phyloP scores from a whole-genome alignment of 768 basidiomycete species.

The Russula virescens region DNA sequence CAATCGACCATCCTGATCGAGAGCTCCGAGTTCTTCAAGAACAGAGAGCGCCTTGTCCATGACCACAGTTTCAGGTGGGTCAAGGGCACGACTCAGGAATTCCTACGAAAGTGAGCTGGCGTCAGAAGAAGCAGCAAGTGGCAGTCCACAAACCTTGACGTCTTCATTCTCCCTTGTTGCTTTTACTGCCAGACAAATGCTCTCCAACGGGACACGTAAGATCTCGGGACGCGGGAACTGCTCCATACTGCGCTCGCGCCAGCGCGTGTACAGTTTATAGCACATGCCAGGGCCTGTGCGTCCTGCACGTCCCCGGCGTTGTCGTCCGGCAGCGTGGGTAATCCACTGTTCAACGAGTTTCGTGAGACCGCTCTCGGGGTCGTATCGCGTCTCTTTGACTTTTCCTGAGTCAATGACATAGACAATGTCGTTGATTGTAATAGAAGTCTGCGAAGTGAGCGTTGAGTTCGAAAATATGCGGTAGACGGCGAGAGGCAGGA shows the following conservation, averaged over 20 bases:
- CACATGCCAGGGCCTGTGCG: conserved; percentile 77
- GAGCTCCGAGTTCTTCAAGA: conserved; percentile 72
- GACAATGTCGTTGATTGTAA: conserved; percentile 85
- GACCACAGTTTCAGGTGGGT: conserved; percentile 71
- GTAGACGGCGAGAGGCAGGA: neutral
- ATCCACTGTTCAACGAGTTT: conserved; percentile 75
- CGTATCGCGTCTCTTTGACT: conserved; percentile 77
- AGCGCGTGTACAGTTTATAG: conserved; percentile 81
- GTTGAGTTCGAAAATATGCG: neutral
- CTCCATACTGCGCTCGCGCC: conserved; percentile 62
- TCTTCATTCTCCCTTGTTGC: conserved; percentile 71
- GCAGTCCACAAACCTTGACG: conserved; percentile 47
- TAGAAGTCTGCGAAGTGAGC: conserved; percentile 55
- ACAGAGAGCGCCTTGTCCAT: conserved; percentile 73
- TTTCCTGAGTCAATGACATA: conserved; percentile 83
- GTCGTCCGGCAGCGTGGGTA: conserved; percentile 70
- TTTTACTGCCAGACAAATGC: conserved; percentile 75
- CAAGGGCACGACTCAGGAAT: conserved; percentile 70
- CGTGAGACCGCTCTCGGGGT: conserved; percentile 66
- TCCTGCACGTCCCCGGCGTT: conserved; percentile 86
- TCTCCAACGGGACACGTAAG: conserved; percentile 78
- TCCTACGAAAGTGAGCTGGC: conserved; percentile 32
- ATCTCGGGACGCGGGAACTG: conserved; percentile 84
- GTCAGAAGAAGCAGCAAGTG: neutral
- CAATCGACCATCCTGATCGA: conserved; percentile 54